Conservation (phyloP, 495 filamentous ascomycete genomes). For the Trichodelitschia bisporula region DNA sequence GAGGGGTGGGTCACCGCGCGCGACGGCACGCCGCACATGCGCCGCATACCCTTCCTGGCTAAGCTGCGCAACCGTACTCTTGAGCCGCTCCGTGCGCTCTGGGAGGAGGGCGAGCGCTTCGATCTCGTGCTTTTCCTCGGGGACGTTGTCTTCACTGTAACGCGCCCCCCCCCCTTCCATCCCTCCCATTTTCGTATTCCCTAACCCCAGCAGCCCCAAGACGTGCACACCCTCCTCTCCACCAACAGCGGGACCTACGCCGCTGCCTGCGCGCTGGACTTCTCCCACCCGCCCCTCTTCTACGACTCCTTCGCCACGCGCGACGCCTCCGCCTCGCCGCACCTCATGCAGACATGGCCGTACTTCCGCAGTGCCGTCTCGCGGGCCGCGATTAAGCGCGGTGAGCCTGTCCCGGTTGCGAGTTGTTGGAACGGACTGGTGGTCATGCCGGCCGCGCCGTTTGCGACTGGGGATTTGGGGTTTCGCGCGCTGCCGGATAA, state of each 20-base stretch:
- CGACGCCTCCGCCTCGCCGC: constrained; percentile 36
- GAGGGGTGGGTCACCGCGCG: constrained; percentile 31
- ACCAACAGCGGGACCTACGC: constrained; percentile 53
- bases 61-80: constrained; percentile 32
- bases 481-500: too few relatives aligned
- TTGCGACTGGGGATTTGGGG: too few relatives aligned
- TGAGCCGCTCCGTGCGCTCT: constrained; percentile 22
- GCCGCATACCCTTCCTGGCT: constrained; percentile 47
- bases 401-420: constrained; percentile 36
- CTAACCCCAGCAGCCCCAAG: constrained; percentile 22
- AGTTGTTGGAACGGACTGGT: constrained; percentile 78
- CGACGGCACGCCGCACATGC: constrained; percentile 24
- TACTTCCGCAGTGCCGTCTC: constrained; percentile 44
- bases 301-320: constrained; percentile 77
- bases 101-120: constrained; percentile 22
- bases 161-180: too few relatives aligned
- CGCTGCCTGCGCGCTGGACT: constrained; percentile 65
- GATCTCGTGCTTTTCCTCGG: constrained; percentile 51
- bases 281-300: constrained; percentile 36
- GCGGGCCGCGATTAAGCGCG: constrained; percentile 26
- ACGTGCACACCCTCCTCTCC: constrained; percentile 41
- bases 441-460: constrained; percentile 31
- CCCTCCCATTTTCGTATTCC: neutral
- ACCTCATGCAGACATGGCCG: constrained; percentile 43
- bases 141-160: constrained; percentile 48